Base-by-base conservation (phyloP, 2,329 filamentous ascomycete genomes). In the Fusarium equiseti region DNA sequence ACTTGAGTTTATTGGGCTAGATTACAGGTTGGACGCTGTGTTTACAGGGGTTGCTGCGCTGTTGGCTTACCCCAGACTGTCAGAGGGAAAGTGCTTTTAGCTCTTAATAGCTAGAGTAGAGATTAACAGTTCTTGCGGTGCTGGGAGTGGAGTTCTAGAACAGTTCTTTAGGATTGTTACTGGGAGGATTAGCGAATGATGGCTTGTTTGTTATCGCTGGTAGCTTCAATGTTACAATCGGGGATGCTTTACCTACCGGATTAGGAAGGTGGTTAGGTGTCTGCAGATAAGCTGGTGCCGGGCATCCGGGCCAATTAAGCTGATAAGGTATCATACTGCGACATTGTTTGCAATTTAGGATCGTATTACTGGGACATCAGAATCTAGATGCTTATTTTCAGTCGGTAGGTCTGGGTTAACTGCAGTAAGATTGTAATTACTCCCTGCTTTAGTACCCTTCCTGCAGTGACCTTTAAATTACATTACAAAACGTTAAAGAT, bases 251-350 rank as follows among this genome's bases (percentile, higher is more conserved):
- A 48, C 61, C 42, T 66, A 51, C 61, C 43, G 3, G 8, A 52
- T 66, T 66, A 66, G 61, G 63, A 35, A 66, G 53, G 61, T 66
- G 22, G 27, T 3, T 44, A 2, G 35, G 2, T 22, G 27, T 20
- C 55, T 35, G 18, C 63, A 66, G 63, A 66, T 66, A 66, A 66
- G 63, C 63, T 48, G 45, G 29, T 66, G 63, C 63, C 63, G 63
- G 35, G 32, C 13, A 27, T 66, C 63, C 61, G 61, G 40, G 10
- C 63, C 62, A 66, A 60, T 53, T 10, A n/a, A 24, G 24, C 1
- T 1, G 46, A 35, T 66, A 56, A 66, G 61, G 38, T 48, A 66
- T 22, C 43, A 11, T 16, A 31, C n/a, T 16, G 50, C 38, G 26
- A 27, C 32, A 20, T 3, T 10, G 18, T n/a, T 18, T 6, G 18